phyloP scores from a whole-genome alignment of 2,329 filamentous ascomycete species.

The Rachicladosporium sp. region DNA sequence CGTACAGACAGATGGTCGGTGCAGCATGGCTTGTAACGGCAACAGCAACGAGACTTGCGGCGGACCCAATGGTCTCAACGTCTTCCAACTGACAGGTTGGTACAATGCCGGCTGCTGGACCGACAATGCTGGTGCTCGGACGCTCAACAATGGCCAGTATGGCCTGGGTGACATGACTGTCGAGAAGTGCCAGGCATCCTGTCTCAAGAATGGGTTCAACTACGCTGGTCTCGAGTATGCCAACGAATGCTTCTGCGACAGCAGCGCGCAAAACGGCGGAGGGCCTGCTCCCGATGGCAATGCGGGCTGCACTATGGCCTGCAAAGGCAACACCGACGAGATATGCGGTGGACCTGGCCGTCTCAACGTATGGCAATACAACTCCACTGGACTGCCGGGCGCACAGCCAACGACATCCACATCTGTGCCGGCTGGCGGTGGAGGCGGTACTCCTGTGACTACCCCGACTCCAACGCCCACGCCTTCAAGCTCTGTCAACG shows the following conservation, averaged over 20 bases:
- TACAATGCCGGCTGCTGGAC: slow-evolving; percentile 18
- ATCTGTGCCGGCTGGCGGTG: slow-evolving; percentile 5
- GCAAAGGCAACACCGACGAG: slow-evolving; percentile 2
- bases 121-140: slow-evolving; percentile 12
- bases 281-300: slow-evolving; percentile 11
- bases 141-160: slow-evolving; percentile 2
- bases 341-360: slow-evolving; percentile 1
- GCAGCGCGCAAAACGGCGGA: slow-evolving; percentile 11
- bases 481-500: slow-evolving; percentile 15
- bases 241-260: slow-evolving; percentile 14
- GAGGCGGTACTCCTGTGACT: not conserved
- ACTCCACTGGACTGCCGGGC: slow-evolving; percentile 9
- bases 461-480: slow-evolving; percentile 8
- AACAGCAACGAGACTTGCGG: slow-evolving; percentile 3
- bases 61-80: slow-evolving; percentile 4
- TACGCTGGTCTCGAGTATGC: slow-evolving; percentile 18
- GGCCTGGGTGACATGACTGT: slow-evolving; percentile 6
- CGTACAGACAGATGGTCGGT: slow-evolving; percentile 10
- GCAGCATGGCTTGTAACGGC: slow-evolving; percentile 6
- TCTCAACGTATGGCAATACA: slow-evolving; percentile 12
- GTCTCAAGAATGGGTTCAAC: slow-evolving; percentile 12
- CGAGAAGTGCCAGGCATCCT: slow-evolving; percentile 15
- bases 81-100: slow-evolving; percentile 18
- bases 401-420: slow-evolving; percentile 6
- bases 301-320: slow-evolving; percentile 9